Evolutionary conservation across 1,139 yeast genomes (phyloP).

Genomic region (Lodderomyces beijingensis): DNA sequence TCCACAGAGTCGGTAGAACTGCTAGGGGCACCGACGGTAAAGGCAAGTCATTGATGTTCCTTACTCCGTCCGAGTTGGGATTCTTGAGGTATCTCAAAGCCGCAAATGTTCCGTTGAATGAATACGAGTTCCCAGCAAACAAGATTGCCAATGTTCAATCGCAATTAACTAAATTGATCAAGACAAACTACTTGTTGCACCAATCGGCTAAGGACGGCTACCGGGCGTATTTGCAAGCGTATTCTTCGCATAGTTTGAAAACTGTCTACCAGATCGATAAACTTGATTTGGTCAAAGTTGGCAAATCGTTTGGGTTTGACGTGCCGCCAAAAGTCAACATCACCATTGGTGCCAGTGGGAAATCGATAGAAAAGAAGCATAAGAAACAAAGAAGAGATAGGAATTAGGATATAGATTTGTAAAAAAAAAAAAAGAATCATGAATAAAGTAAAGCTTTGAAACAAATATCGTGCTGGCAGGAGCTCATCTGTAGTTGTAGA

Average conservation of each 20-base stretch:
- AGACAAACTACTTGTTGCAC: slow-evolving; percentile 89
- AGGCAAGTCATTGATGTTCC: slow-evolving; percentile 92
- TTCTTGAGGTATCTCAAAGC: slow-evolving; percentile 91
- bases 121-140: slow-evolving; percentile 89
- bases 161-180: slow-evolving; percentile 85
- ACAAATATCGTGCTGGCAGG: too few species aligned
- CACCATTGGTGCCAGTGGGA: slow-evolving; percentile 89
- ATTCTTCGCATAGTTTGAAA: slow-evolving; percentile 92
- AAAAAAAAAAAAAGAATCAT: slow-evolving; percentile 4
- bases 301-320: slow-evolving; percentile 90
- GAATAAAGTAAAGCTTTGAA: background rate
- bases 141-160: slow-evolving; percentile 95
- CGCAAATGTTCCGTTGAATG: slow-evolving; percentile 95
- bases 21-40: slow-evolving; percentile 92
- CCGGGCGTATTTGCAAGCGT: slow-evolving; percentile 93
- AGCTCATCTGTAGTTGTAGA: too few species aligned
- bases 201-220: slow-evolving; percentile 97
- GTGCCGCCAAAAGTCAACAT: slow-evolving; percentile 97
- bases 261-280: slow-evolving; percentile 95
- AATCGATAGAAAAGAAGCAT: slow-evolving; percentile 49
- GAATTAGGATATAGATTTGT: slow-evolving; percentile 10
- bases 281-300: slow-evolving; percentile 89
- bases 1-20: slow-evolving; percentile 97
- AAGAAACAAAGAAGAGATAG: slow-evolving; percentile 43
- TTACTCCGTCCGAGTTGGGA: slow-evolving; percentile 91